Percentiles rank a stretch among this genome's conserved stretches.
These are phyloP conservation scores for Meripilus lineatus DNA, from an alignment of 1,284 basidiomycete species.

Conservation along the genomic window DNA sequence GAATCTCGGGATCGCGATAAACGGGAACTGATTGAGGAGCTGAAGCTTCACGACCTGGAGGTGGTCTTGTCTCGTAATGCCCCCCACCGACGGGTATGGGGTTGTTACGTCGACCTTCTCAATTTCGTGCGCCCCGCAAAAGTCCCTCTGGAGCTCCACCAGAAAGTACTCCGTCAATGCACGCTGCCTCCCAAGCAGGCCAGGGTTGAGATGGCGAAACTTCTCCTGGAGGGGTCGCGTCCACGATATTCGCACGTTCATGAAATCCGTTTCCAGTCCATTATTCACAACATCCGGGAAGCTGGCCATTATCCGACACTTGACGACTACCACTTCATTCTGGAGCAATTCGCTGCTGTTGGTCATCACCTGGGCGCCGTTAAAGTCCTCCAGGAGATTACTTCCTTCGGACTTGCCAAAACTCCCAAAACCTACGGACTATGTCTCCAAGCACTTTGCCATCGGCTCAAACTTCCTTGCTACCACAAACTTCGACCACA, in stretches of 20 bases:
- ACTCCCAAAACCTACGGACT: conserved; percentile 53
- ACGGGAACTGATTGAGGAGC: conserved; percentile 13
- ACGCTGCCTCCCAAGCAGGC: conserved; percentile 38
- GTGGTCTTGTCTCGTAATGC: conserved; percentile 23
- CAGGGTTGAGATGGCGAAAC: conserved; percentile 39
- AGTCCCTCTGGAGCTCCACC: conserved; percentile 62
- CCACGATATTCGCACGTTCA: conserved; percentile 40
- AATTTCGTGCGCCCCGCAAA: conserved; percentile 37
- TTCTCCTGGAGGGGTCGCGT: conserved; percentile 30
- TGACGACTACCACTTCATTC: conserved; percentile 68
- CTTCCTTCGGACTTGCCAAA: conserved; percentile 38
- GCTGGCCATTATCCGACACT: conserved; percentile 44
- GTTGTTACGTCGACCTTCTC: conserved; percentile 52
- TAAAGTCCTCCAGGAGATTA: conserved; percentile 57
- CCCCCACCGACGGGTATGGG: conserved; percentile 52
- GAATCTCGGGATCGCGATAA: neutral
- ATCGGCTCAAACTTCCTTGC: conserved; percentile 57
- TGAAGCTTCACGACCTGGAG: conserved; percentile 30
- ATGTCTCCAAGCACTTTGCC: conserved; percentile 60
- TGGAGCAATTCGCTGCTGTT: conserved; percentile 67
- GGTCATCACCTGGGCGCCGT: conserved; percentile 58
- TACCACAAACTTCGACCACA: conserved; percentile 27
- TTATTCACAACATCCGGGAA: conserved; percentile 65
- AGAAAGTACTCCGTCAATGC: conserved; percentile 60
- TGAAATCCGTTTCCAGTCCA: conserved; percentile 56